Evolutionary conservation across 352 stramenopile genomes (phyloP), one percentile per base, ranked within the genome.

Genomic region (Halophytophthora polymorphica): DNA sequence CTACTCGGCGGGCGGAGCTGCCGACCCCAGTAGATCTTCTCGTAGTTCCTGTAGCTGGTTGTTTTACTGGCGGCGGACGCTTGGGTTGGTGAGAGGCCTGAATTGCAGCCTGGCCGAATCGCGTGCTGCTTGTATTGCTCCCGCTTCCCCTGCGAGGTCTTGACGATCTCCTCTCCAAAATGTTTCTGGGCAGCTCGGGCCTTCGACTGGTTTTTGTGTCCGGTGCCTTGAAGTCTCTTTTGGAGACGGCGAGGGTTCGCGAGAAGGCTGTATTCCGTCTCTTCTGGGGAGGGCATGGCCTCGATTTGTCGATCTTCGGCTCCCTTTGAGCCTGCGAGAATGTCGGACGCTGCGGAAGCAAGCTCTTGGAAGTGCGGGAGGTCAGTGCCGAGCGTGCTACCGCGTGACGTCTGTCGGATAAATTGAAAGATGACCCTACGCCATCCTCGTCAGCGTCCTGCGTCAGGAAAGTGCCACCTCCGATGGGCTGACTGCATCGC

Each of bases 381-480:
- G 43, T 63, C 23, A 67, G 48, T 7, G 42, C 37, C 6, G 38
- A 22, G 39, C 52, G 47, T 4, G 48, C 34, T 35, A 34, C 49
- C 18, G 53, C 43, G n/a, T 53, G 53, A 25, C 48, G 42, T n/a
- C 43, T 53, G 51, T 47, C 37, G 42, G 56, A 50, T 22, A 64
- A 60, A 41, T 57, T 45, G 44, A 64, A 49, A 17, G 60, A 39
- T 31, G 45, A 18, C 8, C 66, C 40, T 15, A 63, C 19, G 7
- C 39, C 70, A 36, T 74, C 68, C 18, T 76, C 66, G 7, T 77
- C 71, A 40, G 73, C 69, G 35, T 52, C 53, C 33, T 82, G 71
- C 0, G 68, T 82, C 14, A 78, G 55, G 40, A 79, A 82, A 6
- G 71, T 79, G 0, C 48, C 46, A 12, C 60, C 55, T 53, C 59